phyloP scores from a whole-genome alignment of 352 stramenopile species.

The Phytophthora vignae region DNA sequence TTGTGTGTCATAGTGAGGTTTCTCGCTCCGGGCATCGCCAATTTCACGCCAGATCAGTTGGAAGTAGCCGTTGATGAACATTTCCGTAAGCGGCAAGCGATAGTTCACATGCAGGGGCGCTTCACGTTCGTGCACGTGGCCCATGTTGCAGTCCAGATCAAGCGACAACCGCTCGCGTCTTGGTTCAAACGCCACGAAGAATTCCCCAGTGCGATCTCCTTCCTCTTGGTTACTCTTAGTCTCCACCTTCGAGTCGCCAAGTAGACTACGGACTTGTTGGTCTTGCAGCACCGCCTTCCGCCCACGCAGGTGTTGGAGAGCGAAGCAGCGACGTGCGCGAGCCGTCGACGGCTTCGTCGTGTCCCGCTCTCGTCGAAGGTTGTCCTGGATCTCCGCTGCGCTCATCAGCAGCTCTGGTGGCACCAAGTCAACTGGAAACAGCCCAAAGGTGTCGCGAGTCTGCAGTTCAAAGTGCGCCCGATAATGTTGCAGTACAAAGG shows the following conservation, averaged over 20 bases:
- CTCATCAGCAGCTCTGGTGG: constrained; percentile 54
- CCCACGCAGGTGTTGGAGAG: constrained; percentile 45
- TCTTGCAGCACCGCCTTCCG: constrained; percentile 44
- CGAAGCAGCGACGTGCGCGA: constrained; percentile 36
- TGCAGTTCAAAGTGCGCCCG: constrained; percentile 37
- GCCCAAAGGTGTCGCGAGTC: constrained; percentile 55
- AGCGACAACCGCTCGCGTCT: constrained; percentile 47
- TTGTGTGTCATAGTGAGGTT: constrained; percentile 58
- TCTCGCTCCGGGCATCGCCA: constrained; percentile 56
- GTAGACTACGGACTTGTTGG: constrained; percentile 12
- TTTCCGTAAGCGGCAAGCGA: constrained; percentile 47
- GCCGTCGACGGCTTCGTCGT: constrained; percentile 25
- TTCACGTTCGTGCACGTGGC: constrained; percentile 52
- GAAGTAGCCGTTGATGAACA: constrained; percentile 67
- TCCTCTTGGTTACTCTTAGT: constrained; percentile 19
- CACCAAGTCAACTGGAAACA: constrained; percentile 67
- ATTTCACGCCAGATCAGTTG: constrained; percentile 67
- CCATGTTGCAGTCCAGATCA: constrained; percentile 36
- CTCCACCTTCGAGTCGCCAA: constrained; percentile 12
- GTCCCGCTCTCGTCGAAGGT: constrained; percentile 11
- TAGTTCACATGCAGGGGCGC: constrained; percentile 54
- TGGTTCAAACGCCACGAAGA: constrained; percentile 55
- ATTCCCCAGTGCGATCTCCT: constrained; percentile 24
- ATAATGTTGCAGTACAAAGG: constrained; percentile 58
- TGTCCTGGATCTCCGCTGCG: constrained; percentile 28